Evolutionary conservation across 140 eudicot genomes (phyloP).

Genomic region (Flaveria floridana): DNA sequence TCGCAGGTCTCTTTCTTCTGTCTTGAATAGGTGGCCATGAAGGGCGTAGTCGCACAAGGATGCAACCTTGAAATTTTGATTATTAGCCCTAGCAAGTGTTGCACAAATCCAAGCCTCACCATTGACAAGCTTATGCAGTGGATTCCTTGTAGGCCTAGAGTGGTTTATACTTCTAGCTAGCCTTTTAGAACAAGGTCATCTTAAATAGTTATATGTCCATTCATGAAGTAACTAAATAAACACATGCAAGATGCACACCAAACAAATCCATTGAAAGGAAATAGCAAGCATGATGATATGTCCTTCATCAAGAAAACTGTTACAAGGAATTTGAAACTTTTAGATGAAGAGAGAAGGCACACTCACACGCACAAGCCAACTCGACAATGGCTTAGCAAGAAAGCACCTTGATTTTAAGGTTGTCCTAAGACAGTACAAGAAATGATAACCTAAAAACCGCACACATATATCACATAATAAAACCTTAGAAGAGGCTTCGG

Average conservation of each 20-base stretch:
- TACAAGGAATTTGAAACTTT: constrained; percentile 33
- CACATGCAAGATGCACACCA: constrained; percentile 41
- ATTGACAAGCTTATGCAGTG: background rate
- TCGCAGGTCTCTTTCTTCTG: too few species aligned
- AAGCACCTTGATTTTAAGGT: constrained; percentile 29
- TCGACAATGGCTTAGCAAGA: constrained; percentile 45
- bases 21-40: too few species aligned
- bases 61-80: background rate
- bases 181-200: background rate
- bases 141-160: background rate
- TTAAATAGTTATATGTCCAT: background rate
- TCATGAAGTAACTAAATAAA: constrained; percentile 16
- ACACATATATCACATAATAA: constrained; percentile 53
- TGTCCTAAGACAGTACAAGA: constrained; percentile 28
- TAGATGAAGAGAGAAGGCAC: constrained; percentile 34
- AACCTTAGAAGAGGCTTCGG: constrained; percentile 28
- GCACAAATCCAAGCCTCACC: background rate
- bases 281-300: constrained; percentile 34
- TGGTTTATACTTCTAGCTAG: background rate
- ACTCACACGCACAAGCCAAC: constrained; percentile 38
- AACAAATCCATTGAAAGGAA: constrained; percentile 33
- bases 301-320: constrained; percentile 42
- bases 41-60: background rate
- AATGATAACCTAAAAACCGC: constrained; percentile 32
- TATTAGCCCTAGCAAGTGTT: background rate